These are phyloP conservation scores for Dothistroma septosporum DNA, from an alignment of 2,329 filamentous ascomycete species.

Conservation along the genomic window DNA sequence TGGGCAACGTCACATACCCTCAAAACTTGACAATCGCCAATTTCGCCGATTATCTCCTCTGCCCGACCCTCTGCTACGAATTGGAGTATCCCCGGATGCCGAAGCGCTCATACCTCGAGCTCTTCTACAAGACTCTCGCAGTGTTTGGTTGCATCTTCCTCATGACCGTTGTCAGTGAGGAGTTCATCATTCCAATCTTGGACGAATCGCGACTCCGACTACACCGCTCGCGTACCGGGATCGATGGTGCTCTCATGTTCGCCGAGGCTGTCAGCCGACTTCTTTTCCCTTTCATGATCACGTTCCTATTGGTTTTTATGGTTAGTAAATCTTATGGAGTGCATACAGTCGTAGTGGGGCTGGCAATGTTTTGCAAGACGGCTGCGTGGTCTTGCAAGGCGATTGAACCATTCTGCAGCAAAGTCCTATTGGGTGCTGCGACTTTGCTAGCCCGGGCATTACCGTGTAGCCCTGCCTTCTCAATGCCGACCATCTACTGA, in stretches of 20 bases:
- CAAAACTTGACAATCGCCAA: slow-evolving; percentile 79
- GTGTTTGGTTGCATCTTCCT: slow-evolving; percentile 97
- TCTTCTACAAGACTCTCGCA: slow-evolving; percentile 80
- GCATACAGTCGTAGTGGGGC: too few relatives aligned
- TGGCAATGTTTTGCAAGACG: too few relatives aligned
- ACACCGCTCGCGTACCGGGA: slow-evolving; percentile 44
- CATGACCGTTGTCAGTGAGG: slow-evolving; percentile 83
- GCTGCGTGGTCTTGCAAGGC: too few relatives aligned
- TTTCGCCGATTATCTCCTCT: slow-evolving; percentile 81
- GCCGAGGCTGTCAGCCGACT: slow-evolving; percentile 87
- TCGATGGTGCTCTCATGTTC: slow-evolving; percentile 73
- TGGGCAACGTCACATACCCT: slow-evolving; percentile 86
- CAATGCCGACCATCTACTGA: too few relatives aligned
- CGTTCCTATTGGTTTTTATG: slow-evolving; percentile 89
- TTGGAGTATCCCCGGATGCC: slow-evolving; percentile 84
- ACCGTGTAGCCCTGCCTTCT: too few relatives aligned
- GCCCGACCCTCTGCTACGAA: slow-evolving; percentile 95
- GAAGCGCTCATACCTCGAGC: slow-evolving; percentile 71
- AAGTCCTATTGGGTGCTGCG: too few relatives aligned
- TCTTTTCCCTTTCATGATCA: slow-evolving; percentile 96
- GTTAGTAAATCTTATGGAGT: slow-evolving; percentile 32
- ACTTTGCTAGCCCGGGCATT: too few relatives aligned
- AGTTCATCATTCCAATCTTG: slow-evolving; percentile 90
- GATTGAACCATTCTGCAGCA: too few relatives aligned
- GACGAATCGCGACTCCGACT: slow-evolving; percentile 62